Conservation (phyloP, 805 yeast genomes). For the Isabelozyma gotoi region DNA sequence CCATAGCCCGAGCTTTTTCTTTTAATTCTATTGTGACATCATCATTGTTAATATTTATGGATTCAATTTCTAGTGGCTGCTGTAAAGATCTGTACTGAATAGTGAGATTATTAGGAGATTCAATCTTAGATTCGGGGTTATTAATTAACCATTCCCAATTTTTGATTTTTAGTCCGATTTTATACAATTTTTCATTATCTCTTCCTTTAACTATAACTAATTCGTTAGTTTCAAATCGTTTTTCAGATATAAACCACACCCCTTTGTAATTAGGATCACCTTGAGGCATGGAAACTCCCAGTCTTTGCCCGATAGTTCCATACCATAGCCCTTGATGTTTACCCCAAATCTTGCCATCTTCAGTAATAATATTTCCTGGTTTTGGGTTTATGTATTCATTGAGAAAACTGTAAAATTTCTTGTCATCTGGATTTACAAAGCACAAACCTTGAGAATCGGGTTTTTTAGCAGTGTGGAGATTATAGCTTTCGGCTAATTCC, state of each 20-base stretch:
- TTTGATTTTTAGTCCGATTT: slow-evolving; percentile 35
- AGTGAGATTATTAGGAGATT: slow-evolving; percentile 24
- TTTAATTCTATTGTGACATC: slow-evolving; percentile 37
- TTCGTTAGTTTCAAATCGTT: slow-evolving; percentile 62
- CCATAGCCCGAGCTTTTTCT: slow-evolving; percentile 65
- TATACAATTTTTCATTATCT: slow-evolving; percentile 55
- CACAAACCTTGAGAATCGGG: slow-evolving; percentile 96
- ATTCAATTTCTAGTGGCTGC: slow-evolving; percentile 42
- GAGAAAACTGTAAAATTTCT: slow-evolving; percentile 69
- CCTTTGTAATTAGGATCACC: slow-evolving; percentile 76
- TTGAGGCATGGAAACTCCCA: slow-evolving; percentile 84
- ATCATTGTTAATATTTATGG: slow-evolving; percentile 12
- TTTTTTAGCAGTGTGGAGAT: slow-evolving; percentile 66
- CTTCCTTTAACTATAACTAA: slow-evolving; percentile 75
- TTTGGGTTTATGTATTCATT: slow-evolving; percentile 68
- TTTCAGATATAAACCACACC: slow-evolving; percentile 83
- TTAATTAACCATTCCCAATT: slow-evolving; percentile 51
- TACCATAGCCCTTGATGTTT: slow-evolving; percentile 87
- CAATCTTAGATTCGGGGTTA: background rate
- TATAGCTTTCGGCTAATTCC: slow-evolving; percentile 53
- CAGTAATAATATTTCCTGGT: slow-evolving; percentile 80
- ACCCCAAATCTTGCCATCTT: slow-evolving; percentile 76
- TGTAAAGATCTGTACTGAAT: slow-evolving; percentile 79
- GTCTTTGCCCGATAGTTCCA: slow-evolving; percentile 90
- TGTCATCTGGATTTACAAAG: slow-evolving; percentile 69